Percentiles rank a stretch among this genome's conserved stretches.
Evolutionary conservation across 169 alveolate genomes (phyloP).

Genomic region (Plasmodium vivax): DNA sequence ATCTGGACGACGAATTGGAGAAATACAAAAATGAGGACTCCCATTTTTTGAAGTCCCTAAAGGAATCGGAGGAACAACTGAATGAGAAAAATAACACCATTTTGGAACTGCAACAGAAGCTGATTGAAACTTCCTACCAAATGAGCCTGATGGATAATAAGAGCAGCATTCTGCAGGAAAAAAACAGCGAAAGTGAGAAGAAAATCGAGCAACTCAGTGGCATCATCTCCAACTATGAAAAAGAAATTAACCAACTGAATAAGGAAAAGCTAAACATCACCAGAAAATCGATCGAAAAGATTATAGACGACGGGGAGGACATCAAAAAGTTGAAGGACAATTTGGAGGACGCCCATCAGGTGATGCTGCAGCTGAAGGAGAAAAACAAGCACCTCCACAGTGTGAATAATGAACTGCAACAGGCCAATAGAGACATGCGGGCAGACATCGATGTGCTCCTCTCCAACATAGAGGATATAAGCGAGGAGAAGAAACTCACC

Average conservation of each 20-base stretch:
- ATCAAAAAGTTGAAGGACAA: constrained; percentile 40
- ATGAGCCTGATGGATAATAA: constrained; percentile 45
- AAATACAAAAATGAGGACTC: constrained; percentile 56
- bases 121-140: constrained; percentile 29
- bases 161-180: constrained; percentile 13
- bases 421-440: constrained; percentile 55
- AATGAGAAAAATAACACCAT: constrained; percentile 50
- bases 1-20: constrained; percentile 32
- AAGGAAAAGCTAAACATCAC: constrained; percentile 42
- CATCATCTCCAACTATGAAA: constrained; percentile 33
- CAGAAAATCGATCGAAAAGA: constrained; percentile 43
- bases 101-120: constrained; percentile 54
- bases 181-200: constrained; percentile 29
- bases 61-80: constrained; percentile 46
- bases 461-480: constrained; percentile 34
- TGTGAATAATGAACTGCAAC: constrained; percentile 25
- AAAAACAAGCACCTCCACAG: constrained; percentile 36
- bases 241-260: constrained; percentile 44
- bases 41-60: constrained; percentile 42
- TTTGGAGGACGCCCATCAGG: constrained; percentile 30
- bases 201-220: constrained; percentile 42
- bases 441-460: constrained; percentile 43
- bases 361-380: constrained; percentile 12
- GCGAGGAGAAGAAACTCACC: constrained; percentile 25
- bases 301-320: constrained; percentile 64